These are phyloP conservation scores for Warburgia ugandensis DNA, from an alignment of 164 flowering plant species.

Conservation along the genomic window DNA sequence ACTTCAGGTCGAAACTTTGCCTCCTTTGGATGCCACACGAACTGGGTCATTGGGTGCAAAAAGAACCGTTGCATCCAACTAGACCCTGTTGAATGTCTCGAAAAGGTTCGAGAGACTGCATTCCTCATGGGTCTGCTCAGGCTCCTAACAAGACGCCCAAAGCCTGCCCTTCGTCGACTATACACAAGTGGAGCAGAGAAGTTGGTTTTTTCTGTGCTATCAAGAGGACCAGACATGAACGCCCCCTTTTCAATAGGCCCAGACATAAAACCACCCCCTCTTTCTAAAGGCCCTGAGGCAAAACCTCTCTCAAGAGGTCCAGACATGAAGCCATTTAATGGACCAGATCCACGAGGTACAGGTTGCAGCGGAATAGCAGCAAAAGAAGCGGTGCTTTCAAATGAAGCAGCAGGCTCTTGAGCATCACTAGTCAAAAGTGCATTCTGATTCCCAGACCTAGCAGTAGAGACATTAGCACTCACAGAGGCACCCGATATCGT, in stretches of 20 bases:
- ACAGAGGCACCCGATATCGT: conserved; percentile 71
- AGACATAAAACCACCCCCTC: conserved; percentile 47
- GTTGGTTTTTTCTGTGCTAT: conserved; percentile 35
- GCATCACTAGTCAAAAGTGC: conserved; percentile 34
- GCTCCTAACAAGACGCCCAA: conserved; percentile 44
- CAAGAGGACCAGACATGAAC: conserved; percentile 56
- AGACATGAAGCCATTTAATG: conserved; percentile 50
- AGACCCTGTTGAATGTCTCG: conserved; percentile 32
- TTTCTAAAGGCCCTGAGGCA: conserved; percentile 57
- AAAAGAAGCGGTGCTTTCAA: conserved; percentile 60
- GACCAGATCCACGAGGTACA: conserved; percentile 47
- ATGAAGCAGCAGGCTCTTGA: conserved; percentile 52
- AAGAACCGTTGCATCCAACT: conserved; percentile 54
- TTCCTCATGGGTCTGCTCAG: conserved; percentile 53
- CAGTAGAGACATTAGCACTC: conserved; percentile 58
- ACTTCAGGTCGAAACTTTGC: conserved; percentile 33
- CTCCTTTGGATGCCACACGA: conserved; percentile 43
- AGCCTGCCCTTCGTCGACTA: conserved; percentile 33
- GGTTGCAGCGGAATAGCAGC: conserved; percentile 59
- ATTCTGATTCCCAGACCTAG: conserved; percentile 39
- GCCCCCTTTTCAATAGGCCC: conserved; percentile 52
- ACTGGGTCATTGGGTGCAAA: conserved; percentile 38
- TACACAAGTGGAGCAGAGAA: conserved; percentile 60
- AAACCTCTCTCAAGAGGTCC: conserved; percentile 61
- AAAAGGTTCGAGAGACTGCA: conserved; percentile 40